phyloP scores from a whole-genome alignment of 2,329 filamentous ascomycete species.

The Trichoderma sp. region DNA sequence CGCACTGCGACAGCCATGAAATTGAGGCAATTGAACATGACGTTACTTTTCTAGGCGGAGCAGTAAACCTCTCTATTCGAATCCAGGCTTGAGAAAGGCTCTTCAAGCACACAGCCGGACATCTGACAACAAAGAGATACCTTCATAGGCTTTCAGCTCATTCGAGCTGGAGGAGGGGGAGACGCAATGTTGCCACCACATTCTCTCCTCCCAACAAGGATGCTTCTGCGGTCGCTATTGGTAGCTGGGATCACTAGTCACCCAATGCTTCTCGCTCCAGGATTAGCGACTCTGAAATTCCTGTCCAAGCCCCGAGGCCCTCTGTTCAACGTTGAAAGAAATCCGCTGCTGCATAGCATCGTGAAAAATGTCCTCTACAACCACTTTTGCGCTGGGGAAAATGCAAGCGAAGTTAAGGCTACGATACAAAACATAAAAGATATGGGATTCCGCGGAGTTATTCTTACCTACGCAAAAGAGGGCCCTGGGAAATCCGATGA shows the following conservation, averaged over 20 bases:
- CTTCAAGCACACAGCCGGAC: not conserved
- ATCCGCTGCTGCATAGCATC: not conserved
- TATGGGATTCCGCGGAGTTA: constrained; percentile 54
- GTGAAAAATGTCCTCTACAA: constrained; percentile 49
- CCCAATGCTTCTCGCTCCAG: constrained; percentile 1
- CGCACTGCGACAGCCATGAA: not conserved
- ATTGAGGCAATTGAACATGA: not conserved
- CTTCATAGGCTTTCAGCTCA: not conserved
- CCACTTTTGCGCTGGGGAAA: constrained; percentile 57
- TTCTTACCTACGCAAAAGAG: constrained; percentile 52
- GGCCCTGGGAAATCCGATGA: constrained; percentile 37
- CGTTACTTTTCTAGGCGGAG: not conserved
- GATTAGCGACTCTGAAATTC: not conserved
- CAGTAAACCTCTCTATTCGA: not conserved
- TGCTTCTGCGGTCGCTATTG: constrained; percentile 5
- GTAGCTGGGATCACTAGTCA: constrained; percentile 3
- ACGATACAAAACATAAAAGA: constrained; percentile 43
- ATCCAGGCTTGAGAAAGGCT: not conserved
- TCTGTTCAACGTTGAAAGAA: not conserved
- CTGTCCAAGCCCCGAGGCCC: not conserved
- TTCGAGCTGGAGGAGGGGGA: not conserved
- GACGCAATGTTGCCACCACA: constrained; percentile 8
- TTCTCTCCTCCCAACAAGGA: constrained; percentile 2
- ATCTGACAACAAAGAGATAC: not conserved
- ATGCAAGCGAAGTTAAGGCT: constrained; percentile 42